phyloP scores from a whole-genome alignment of 1,284 basidiomycete genomes.

The Peniophora sp. region DNA sequence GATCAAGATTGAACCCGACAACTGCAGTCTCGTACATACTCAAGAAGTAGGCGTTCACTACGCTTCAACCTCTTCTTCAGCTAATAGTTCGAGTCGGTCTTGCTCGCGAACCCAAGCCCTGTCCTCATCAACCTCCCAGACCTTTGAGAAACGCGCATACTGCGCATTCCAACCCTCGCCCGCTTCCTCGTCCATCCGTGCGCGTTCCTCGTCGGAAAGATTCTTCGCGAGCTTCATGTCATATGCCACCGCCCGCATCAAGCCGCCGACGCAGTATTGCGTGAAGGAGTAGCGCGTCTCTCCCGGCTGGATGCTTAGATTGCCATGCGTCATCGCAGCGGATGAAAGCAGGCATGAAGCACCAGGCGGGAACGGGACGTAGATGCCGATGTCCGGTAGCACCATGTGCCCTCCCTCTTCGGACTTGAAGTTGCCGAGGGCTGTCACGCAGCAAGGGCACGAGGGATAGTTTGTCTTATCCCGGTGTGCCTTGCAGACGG shows the following conservation, averaged over 20 bases:
- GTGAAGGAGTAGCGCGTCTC: slow-evolving; percentile 16
- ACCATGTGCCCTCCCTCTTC: slow-evolving; percentile 19
- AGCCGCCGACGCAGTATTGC: slow-evolving; percentile 15
- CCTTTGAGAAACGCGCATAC: neutral
- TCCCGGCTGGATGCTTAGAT: slow-evolving; percentile 10
- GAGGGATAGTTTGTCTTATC: slow-evolving; percentile 13
- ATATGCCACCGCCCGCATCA: slow-evolving; percentile 18
- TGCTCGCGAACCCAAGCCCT: neutral
- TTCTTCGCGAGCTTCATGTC: slow-evolving; percentile 4
- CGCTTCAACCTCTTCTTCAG: too few species aligned
- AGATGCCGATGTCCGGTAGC: slow-evolving; percentile 14
- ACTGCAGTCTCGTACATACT: too few species aligned
- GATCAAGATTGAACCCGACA: too few species aligned
- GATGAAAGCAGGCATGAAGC: slow-evolving; percentile 20
- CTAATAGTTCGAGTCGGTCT: neutral
- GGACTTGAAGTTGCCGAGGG: slow-evolving; percentile 16
- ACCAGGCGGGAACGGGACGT: slow-evolving; percentile 18
- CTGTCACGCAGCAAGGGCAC: slow-evolving; percentile 16
- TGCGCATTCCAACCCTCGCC: neutral
- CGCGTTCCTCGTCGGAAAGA: neutral
- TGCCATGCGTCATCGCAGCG: slow-evolving; percentile 19
- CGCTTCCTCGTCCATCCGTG: neutral
- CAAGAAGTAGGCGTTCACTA: too few species aligned
- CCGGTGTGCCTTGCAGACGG: slow-evolving; percentile 5
- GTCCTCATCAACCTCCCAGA: neutral